Conservation (phyloP, 2,329 filamentous ascomycete species). For the Mycosphaerelloides madeirae region DNA sequence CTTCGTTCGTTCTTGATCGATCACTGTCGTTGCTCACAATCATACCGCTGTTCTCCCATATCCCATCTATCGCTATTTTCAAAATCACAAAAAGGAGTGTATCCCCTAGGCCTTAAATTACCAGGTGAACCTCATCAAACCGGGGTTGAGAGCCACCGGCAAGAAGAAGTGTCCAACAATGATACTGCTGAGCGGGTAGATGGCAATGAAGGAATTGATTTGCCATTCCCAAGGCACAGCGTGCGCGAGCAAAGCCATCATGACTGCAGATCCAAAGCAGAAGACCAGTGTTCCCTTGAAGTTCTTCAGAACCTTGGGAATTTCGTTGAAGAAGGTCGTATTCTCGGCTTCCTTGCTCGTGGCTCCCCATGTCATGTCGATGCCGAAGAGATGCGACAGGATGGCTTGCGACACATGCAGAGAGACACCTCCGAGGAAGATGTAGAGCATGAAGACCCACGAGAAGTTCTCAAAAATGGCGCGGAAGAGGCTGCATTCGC, state of each 20-base stretch:
- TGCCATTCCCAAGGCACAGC: slow-evolving; percentile 51
- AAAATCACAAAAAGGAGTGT: background rate
- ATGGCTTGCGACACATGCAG: slow-evolving; percentile 39
- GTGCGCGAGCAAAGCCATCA: slow-evolving; percentile 48
- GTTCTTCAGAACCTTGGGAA: slow-evolving; percentile 50
- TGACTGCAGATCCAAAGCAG: slow-evolving; percentile 42
- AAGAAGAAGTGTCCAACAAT: slow-evolving; percentile 54
- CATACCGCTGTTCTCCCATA: no score
- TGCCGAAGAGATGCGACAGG: slow-evolving; percentile 37
- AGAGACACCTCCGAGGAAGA: slow-evolving; percentile 40
- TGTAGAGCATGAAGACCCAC: slow-evolving; percentile 53
- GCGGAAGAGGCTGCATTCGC: slow-evolving; percentile 57
- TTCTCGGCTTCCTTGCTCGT: slow-evolving; percentile 56
- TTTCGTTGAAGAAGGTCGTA: slow-evolving; percentile 54
- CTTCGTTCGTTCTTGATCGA: no score
- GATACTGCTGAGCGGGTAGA: slow-evolving; percentile 53
- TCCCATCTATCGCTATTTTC: background rate
- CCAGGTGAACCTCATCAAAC: slow-evolving; percentile 60
- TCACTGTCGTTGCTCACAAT: no score
- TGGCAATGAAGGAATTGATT: slow-evolving; percentile 55
- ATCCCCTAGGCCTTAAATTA: slow-evolving; percentile 32
- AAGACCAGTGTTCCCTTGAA: slow-evolving; percentile 55
- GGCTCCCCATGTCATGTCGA: slow-evolving; percentile 49
- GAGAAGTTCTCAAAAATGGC: slow-evolving; percentile 54
- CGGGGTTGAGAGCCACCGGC: slow-evolving; percentile 58